Conservation (phyloP, 2,329 filamentous ascomycete genomes). For the Colletotrichum sublineola region DNA sequence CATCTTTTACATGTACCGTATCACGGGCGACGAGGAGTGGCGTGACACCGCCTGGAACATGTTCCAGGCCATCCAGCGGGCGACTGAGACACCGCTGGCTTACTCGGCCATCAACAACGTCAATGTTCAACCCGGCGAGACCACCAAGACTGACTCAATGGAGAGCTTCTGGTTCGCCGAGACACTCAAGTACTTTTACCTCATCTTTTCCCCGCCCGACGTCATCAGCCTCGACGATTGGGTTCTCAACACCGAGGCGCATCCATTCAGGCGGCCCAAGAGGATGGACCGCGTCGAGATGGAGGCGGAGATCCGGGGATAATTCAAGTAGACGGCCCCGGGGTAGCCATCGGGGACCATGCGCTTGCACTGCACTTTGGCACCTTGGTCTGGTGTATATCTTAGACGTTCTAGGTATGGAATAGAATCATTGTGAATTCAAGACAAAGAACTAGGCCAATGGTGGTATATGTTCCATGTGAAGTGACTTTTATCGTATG, state of each 20-base stretch:
- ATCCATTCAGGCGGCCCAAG: slow-evolving; percentile 58
- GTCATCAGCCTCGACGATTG: slow-evolving; percentile 78
- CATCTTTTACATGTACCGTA: slow-evolving; percentile 65
- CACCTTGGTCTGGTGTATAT: not conserved
- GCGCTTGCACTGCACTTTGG: not conserved
- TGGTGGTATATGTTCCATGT: not conserved
- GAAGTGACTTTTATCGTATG: not conserved
- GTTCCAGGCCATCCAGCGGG: slow-evolving; percentile 58
- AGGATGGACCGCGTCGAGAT: slow-evolving; percentile 36
- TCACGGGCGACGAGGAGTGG: slow-evolving; percentile 60
- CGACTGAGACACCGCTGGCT: slow-evolving; percentile 59
- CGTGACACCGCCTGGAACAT: slow-evolving; percentile 62
- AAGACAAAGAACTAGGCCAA: not conserved
- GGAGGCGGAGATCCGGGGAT: slow-evolving; percentile 26
- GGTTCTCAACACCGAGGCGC: slow-evolving; percentile 73
- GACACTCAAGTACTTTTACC: slow-evolving; percentile 83
- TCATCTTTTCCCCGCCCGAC: slow-evolving; percentile 76
- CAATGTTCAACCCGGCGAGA: slow-evolving; percentile 30
- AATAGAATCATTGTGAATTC: not conserved
- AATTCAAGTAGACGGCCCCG: not conserved
- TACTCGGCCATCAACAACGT: slow-evolving; percentile 55
- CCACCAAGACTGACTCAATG: slow-evolving; percentile 43
- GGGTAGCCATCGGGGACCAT: not conserved
- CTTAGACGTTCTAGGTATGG: not conserved
- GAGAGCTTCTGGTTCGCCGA: slow-evolving; percentile 79